These are phyloP conservation scores for Cystobasidiopsis lactophilus DNA, from an alignment of 768 basidiomycete species.

Conservation along the genomic window DNA sequence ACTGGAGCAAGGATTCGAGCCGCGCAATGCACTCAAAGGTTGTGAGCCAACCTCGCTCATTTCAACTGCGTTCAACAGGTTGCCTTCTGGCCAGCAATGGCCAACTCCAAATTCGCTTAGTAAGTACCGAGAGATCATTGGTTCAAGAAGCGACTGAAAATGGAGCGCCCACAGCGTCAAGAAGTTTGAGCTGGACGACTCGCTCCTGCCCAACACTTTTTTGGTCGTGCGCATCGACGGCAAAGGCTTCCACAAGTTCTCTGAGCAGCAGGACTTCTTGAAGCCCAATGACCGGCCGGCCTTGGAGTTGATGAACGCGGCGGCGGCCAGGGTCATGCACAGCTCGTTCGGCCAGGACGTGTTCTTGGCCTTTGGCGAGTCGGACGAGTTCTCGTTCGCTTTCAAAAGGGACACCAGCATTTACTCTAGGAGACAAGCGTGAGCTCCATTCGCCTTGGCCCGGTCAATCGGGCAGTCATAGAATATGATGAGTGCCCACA, in stretches of 20 bases:
- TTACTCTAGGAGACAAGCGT: constrained; percentile 54
- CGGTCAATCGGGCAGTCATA: not conserved
- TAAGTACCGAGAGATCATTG: not conserved
- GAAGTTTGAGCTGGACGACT: constrained; percentile 69
- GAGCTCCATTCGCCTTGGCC: constrained; percentile 1
- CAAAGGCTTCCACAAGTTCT: constrained; percentile 80
- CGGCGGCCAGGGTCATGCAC: constrained; percentile 58
- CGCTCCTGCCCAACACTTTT: constrained; percentile 59
- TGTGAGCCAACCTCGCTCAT: too few species aligned
- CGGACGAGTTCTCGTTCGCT: constrained; percentile 92
- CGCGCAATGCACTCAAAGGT: too few species aligned
- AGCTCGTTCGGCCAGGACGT: constrained; percentile 25
- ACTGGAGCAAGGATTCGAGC: too few species aligned
- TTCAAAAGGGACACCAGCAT: constrained; percentile 49
- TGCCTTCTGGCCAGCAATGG: too few species aligned
- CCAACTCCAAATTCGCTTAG: constrained; percentile 1
- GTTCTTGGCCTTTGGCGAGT: constrained; percentile 76
- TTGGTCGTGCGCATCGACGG: constrained; percentile 77
- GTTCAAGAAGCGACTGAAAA: not conserved
- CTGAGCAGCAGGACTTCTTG: constrained; percentile 52
- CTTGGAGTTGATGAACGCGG: constrained; percentile 72
- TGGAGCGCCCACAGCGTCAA: constrained; percentile 32
- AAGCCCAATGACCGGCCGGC: constrained; percentile 87
- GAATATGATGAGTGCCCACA: constrained; percentile 19
- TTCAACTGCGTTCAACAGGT: too few species aligned